Base-by-base conservation (phyloP, 2,329 filamentous ascomycete genomes). In the Huntiella omanensis region DNA sequence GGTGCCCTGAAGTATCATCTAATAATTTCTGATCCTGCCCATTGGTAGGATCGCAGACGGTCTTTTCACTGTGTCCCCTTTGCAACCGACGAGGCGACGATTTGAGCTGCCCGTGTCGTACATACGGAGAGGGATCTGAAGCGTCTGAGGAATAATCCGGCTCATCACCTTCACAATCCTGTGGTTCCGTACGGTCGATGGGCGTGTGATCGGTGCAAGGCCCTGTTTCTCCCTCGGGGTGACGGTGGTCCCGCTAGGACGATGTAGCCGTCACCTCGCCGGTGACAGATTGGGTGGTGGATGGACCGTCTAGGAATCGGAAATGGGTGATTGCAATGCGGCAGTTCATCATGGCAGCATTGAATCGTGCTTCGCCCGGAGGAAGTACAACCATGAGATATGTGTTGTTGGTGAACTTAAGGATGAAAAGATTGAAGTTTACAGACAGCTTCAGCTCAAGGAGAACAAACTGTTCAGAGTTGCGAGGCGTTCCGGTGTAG, bases 341-440 rank as follows among this genome's bases (percentile, higher is more conserved):
- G 53, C 88, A 91, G 58, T 95, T 95, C 53, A 94, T 69, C 60
- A 91, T 77, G 10, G 87, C 87, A 45, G 83, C 77, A 55, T 96
- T 95, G 66, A 93, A 93, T 4, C 83, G 74, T 15, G 84, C 83
- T 61, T 96, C 88, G 17, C 87, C 87, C 0, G 88, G 86, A 0
- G 91, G 87, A 53, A 95, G 75, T 33, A 92, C 80, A 6, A 92
- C 84, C 57, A 93, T 84, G 50, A 98, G 79, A 57, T 96, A 96
- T 2, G 91, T 98, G 62, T 98, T 98, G 45, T 91, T 92, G 2
- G 91, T 98, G 54, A 98, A 86, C 54, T 92, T 84, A 52, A 86
- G 83, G 52, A 95, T 84, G 59, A 96, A 94, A 61, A 95, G 80
- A 63, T 85, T 92, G 66, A 96, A 96, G 49, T 73, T 72, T 39